Evolutionary conservation across 2,329 filamentous ascomycete genomes (phyloP), one percentile per base, ranked within the genome.

Genomic region (Aspergillus sp.): DNA sequence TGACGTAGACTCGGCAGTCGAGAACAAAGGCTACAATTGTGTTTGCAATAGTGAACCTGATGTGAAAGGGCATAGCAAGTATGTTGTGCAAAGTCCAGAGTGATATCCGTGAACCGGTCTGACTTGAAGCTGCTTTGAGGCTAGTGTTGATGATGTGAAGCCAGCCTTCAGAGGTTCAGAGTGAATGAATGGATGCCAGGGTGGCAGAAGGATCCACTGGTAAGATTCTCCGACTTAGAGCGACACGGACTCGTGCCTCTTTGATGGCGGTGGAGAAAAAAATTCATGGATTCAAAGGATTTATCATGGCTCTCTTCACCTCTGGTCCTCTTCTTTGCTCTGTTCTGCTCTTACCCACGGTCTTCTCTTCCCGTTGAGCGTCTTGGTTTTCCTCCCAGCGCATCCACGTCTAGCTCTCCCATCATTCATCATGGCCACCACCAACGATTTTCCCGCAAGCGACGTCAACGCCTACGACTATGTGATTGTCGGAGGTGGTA

Each of bases 401-500:
- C 55, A 37, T 37, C 35, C 35, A 37, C 56, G 15, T 37, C 35
- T n/a, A 37, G 14, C 35, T 23, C 17, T 25, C 14, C 31, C 40
- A 47, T 55, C 57, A 57, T 63, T 57, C 74, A 82, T 66, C 64
- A 87, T 87, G 82, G 68, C 70, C 45, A 90, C 89, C 52, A 93
- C 89, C 63, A 86, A 83, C 64, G 79, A 86, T 57, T 81, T 93
- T 63, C 82, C 88, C 48, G 74, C 84, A 62, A 78, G 83, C 70
- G 86, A 89, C 65, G 81, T 82, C 69, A 81, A 87, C 76, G 82
- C 81, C 78, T 95, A 87, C 77, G 90, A 95, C 83, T 95, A 93
- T 79, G 83, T 95, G 73, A 86, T 95, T 66, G 89, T 95, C 51
- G 91, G 91, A 63, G 91, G 91, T 62, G 91, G 91, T 70, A 95